These are phyloP conservation scores for Nannochloris sp. DNA, from an alignment of 139 green algal genomes.

Conservation along the genomic window DNA sequence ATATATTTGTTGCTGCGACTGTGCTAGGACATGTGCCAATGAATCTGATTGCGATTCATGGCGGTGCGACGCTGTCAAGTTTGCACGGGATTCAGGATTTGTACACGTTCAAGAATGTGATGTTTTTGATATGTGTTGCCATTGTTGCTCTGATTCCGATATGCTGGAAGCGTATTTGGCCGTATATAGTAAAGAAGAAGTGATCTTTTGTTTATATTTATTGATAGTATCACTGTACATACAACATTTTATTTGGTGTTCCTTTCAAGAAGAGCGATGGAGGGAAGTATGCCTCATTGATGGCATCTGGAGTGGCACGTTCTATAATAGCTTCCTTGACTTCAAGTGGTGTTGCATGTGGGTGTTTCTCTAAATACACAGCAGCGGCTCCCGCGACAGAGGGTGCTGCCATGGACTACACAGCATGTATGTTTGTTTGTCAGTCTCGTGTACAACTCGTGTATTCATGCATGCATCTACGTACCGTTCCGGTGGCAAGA, in stretches of 20 bases:
- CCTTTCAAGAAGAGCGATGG: constrained; percentile 5
- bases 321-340: constrained; percentile 3
- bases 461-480: too few relatives aligned
- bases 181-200: too few relatives aligned
- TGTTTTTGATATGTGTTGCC: constrained; percentile 15
- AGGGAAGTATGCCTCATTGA: neutral
- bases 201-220: neutral
- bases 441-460: too few relatives aligned
- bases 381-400: constrained; percentile 49
- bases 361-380: constrained; percentile 27
- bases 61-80: constrained; percentile 13
- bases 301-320: constrained; percentile 7
- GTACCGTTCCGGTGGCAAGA: constrained; percentile 20
- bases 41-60: constrained; percentile 34
- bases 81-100: constrained; percentile 21
- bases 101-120: constrained; percentile 21
- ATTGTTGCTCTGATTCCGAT: constrained; percentile 21
- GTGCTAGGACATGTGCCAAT: constrained; percentile 25
- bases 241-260: constrained; percentile 28
- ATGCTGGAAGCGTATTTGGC: too few relatives aligned
- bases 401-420: constrained; percentile 30
- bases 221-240: neutral
- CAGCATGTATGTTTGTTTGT: too few relatives aligned
- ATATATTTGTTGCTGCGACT: constrained; percentile 29
- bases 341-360: constrained; percentile 5